A percentile compares a stretch with the other conserved stretches of the same genome.
Conservation (phyloP, 768 basidiomycete species). For the Suillus spraguei region DNA sequence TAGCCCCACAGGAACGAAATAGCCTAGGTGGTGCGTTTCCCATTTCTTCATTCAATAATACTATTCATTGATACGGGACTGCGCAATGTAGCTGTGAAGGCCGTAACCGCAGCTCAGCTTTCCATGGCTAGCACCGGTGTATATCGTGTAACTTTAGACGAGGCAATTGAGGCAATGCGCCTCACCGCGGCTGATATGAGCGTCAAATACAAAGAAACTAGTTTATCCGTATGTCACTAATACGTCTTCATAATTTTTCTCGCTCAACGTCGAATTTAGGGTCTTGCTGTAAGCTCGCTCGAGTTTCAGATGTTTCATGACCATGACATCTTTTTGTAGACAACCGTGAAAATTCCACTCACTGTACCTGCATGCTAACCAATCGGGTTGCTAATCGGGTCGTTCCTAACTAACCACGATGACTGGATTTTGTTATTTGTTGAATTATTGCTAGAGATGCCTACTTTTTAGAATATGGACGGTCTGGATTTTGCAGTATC, state of each 20-base stretch:
- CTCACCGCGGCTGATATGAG: conserved; percentile 95
- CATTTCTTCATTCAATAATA: conserved; percentile 6
- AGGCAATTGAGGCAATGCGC: conserved; percentile 95
- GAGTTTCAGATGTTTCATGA: conserved; percentile 8
- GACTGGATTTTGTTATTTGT: background rate
- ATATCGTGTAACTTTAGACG: conserved; percentile 87
- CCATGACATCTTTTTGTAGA: conserved; percentile 39
- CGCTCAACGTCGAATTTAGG: conserved; percentile 35
- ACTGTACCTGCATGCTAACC: conserved; percentile 79
- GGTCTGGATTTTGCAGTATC: background rate
- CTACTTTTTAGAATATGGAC: background rate
- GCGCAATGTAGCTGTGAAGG: conserved; percentile 72
- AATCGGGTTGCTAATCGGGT: background rate
- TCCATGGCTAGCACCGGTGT: conserved; percentile 91
- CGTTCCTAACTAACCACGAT: background rate
- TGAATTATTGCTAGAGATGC: background rate
- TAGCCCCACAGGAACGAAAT: conserved; percentile 65
- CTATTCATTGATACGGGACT: background rate
- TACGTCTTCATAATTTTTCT: background rate
- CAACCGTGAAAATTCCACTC: conserved; percentile 81
- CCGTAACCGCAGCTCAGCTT: conserved; percentile 90
- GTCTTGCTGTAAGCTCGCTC: conserved; percentile 54
- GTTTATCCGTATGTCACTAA: conserved; percentile 68
- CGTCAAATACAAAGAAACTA: conserved; percentile 94
- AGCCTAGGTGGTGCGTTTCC: conserved; percentile 69